Base-by-base conservation (phyloP, 306 rosid species). In the Cucurbita pepo region DNA sequence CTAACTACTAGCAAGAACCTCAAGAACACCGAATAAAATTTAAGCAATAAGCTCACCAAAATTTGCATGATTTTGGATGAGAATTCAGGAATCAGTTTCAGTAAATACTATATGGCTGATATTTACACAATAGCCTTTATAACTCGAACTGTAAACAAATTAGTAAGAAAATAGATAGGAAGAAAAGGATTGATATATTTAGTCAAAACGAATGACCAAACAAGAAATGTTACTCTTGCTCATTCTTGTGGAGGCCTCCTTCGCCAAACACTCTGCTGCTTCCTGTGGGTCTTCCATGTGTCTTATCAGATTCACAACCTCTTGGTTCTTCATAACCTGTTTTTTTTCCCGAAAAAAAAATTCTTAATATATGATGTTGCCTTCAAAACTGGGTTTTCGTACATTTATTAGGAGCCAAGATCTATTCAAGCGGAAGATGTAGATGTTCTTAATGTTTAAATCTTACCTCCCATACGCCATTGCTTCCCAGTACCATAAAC, bases 401-500 rank as follows among this genome's bases (percentile, higher is more conserved):
- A 18, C 51, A 64, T 43, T 64, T 64, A 44, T 63, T 16, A 40
- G 25, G 30, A 63, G 19, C 10, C 37, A 18, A 19, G 71, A 64
- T 64, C 37, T 64, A 15, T 43, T 21, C 2, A 64, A 18, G 53
- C 52, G 37, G 53, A 18, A 18, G 71, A 64, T 8, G 16, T 51
- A 50, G 51, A 71, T 13, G 21, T 50, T 64, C 72, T 21, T 48
- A 56, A 21, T 6, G 30, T 40, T 54, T 1, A 37, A 18, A 56
- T 55, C 77, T 77, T 83, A 88, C 98, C 91, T 93, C 91, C 98
- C 97, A 94, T 82, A 94, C 85, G 52, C 94, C 98, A 63, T 30
- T 58, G 85, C 92, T 90, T 73, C 87, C 98, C 65, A 94, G 75
- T 77, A 94, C 85, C 62, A 94, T 76, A 65, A 94, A 94, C 41